Evolutionary conservation across 2,329 filamentous ascomycete species (phyloP).

Genomic region (Paraphoma chrysanthemicola): DNA sequence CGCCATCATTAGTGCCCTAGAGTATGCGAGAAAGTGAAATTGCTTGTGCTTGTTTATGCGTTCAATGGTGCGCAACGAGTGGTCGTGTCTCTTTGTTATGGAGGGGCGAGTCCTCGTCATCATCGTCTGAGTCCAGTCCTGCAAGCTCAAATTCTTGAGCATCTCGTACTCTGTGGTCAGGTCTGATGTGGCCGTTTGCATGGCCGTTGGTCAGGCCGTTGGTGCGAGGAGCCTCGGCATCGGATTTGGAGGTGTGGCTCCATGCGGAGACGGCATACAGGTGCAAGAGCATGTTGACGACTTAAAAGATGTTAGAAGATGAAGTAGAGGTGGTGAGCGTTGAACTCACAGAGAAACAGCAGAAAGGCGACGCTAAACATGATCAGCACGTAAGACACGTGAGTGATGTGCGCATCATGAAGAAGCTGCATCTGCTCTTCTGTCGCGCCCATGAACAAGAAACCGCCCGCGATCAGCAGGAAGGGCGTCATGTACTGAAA

Average conservation of each 20-base stretch:
- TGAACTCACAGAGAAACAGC: conserved; percentile 77
- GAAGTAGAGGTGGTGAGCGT: no score
- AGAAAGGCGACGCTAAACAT: conserved; percentile 90
- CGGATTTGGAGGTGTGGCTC: conserved; percentile 47
- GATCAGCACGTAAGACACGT: conserved; percentile 91
- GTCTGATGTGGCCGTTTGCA: conserved; percentile 44
- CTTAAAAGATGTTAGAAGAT: conserved; percentile 46
- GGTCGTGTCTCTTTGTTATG: conserved; percentile 34
- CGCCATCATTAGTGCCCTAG: background rate
- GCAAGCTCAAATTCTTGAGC: conserved; percentile 95
- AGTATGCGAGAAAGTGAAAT: background rate
- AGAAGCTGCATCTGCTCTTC: conserved; percentile 93
- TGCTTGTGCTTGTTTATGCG: no score
- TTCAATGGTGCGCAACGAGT: conserved; percentile 20
- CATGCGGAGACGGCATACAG: conserved; percentile 75
- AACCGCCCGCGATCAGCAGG: conserved; percentile 87
- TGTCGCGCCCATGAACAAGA: conserved; percentile 96
- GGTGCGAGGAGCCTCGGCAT: conserved; percentile 42
- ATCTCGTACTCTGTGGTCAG: conserved; percentile 71
- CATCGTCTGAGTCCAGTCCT: conserved; percentile 87
- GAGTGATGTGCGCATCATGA: conserved; percentile 75
- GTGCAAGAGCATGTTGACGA: conserved; percentile 83
- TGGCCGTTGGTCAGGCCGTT: conserved; percentile 32
- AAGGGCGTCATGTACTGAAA: conserved; percentile 76
- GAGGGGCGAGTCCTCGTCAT: conserved; percentile 58